Base-by-base conservation (phyloP, 192 early-diverging fungal genomes). In the Coemansia sp. region DNA sequence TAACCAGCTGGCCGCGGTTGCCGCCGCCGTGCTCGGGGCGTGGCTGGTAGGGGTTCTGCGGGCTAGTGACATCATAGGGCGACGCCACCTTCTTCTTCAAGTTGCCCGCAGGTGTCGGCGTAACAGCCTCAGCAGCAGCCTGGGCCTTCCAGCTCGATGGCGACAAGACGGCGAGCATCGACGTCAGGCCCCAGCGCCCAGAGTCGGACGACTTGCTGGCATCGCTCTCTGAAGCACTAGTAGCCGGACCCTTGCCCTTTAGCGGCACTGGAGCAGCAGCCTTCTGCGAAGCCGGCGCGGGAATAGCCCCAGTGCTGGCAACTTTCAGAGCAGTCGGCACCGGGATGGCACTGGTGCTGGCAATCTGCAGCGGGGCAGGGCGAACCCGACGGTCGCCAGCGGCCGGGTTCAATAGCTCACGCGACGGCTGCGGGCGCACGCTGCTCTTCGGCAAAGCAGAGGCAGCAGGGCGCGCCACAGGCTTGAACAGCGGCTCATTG, bases 61-160 rank as follows among this genome's bases (percentile, higher is more conserved):
- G 75, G 14, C 73, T 82, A 16, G 59, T 57, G 34, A 73, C 56
- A 20, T 77, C 75, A 59, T 82, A 82, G n/a, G 79, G 79, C 47
- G 62, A 64, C 36, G 62, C 59, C 16, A 41, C 53, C 62, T 75
- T 58, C 62, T 75, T 58, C 50, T 36, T 47, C 39, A 56, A 0
- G 55, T 38, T 38, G 3, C 41, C 28, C 12, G 63, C 14, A 0
- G 47, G 31, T 0, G 69, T 62, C 2, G 77, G 77, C 14, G 77
- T 52, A 11, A 41, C 34, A 43, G 50, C 47, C 12, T 53, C 42
- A 5, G 35, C 61, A 8, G 28, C 43, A 33, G 43, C 35, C 61
- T 72, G 69, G 31, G 69, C 39, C 60, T 81, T 81, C 78, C 78
- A 81, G 73, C 69, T 81, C 18, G 73, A 69, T 20, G 78, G 78